phyloP scores from a whole-genome alignment of 2,329 filamentous ascomycete genomes.

The Pyrenochaeta sp. region DNA sequence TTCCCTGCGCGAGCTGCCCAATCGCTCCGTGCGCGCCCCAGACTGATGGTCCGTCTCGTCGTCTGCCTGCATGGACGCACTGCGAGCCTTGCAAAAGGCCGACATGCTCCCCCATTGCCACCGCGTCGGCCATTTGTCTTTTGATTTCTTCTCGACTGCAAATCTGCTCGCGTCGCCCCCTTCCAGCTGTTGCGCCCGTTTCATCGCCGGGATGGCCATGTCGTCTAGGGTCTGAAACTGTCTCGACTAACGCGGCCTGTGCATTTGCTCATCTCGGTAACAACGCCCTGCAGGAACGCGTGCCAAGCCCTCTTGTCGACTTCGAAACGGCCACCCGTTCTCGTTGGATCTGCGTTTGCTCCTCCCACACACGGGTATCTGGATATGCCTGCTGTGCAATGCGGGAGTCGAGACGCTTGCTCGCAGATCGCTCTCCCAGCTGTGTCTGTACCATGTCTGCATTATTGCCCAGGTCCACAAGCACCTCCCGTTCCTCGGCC shows the following conservation, averaged over 20 bases:
- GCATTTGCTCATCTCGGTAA: constrained; percentile 41
- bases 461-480: background rate
- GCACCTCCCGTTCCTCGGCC: background rate
- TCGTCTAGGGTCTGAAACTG: constrained; percentile 33
- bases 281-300: constrained; percentile 29
- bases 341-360: constrained; percentile 32
- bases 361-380: constrained; percentile 17
- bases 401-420: constrained; percentile 7
- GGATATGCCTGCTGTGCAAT: constrained; percentile 1
- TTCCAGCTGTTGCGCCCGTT: constrained; percentile 19
- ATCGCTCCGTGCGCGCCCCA: constrained; percentile 14
- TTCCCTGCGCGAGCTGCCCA: constrained; percentile 15
- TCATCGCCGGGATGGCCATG: constrained; percentile 35
- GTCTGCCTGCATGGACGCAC: constrained; percentile 10
- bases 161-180: constrained; percentile 5
- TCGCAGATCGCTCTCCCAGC: background rate
- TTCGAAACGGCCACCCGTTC: constrained; percentile 33
- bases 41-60: constrained; percentile 4
- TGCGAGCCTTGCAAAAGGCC: background rate
- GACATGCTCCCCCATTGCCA: background rate
- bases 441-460: background rate
- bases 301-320: constrained; percentile 23
- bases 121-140: constrained; percentile 9
- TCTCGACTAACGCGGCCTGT: constrained; percentile 33
- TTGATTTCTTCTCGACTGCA: constrained; percentile 7